Evolutionary conservation across 345 rosid species (phyloP), one percentile per base, ranked within the genome.

Genomic region (Cardiospermum halicacabum): DNA sequence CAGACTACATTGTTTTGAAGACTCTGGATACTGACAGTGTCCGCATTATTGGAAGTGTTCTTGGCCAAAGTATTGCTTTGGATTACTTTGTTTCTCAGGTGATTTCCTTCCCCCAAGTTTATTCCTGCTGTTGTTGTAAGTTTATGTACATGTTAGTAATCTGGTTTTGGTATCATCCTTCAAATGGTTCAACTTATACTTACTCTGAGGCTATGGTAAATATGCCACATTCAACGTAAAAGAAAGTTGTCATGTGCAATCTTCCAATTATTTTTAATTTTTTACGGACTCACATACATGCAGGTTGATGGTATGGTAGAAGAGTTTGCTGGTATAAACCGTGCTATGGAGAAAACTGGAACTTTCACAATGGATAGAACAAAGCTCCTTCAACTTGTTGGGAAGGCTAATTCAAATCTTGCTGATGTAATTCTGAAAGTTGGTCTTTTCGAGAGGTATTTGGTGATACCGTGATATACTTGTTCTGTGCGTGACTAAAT

Each of bases 11-110:
- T 8, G 83, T 85, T 73, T 87, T 93, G 42, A 93, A 82, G 64
- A 69, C 72, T 10, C 72, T 93, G 72, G 98, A 93, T 75, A 88
- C 85, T 43, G 91, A 93, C 68, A 87, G 93, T 60, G 76, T 93
- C 40, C 93, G 96, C 56, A 78, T 88, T 27, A 89, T 93, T 69
- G 96, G 93, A 74, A 93, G 96, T 64, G 93, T 93, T 68, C 96
- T 92, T 26, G 98, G 97, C 18, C 97, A 88, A 72, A 92, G 98
- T 59, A 92, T 89, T 80, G 97, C 96, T 3, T 60, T 88, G 81
- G 98, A 92, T 68, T 86, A 89, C 72, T 92, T 86, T 83, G 97
- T 92, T 70, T 91, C 96, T 49, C 97, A 89, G 94, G 97, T 86
- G 77, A 72, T 28, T 13, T 57, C 16, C 18, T 37, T 27, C 21